Base-by-base conservation (phyloP, 2,329 filamentous ascomycete species). In the Fusarium proliferatum region DNA sequence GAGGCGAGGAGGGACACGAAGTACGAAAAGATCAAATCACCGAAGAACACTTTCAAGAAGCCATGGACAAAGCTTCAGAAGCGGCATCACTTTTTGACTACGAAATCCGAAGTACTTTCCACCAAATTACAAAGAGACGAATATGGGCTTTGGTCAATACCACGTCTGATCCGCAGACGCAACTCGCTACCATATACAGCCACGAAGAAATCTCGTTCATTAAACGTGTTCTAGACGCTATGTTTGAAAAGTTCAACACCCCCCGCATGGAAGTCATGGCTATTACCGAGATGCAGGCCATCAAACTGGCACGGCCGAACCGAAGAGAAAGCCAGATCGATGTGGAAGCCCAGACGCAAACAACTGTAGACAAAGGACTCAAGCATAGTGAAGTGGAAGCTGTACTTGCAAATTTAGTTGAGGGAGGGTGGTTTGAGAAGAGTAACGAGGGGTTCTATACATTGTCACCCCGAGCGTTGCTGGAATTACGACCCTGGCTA, bases 201-300 rank as follows among this genome's bases (percentile, higher is more conserved):
- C 85, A 94, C 1, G 95, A 97, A 75, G 95, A 98, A 84, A 93
- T 98, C 38, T 90, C 93, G 1, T 99, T 94, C 80, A 89, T 98
- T 61, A 96, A 97, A 82, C 88, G 96, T 13, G 81, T 98, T 6
- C 88, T 99, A 2, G 95, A 98, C 80, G 91, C 89, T 76, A 97
- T 99, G 89, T 99, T 98, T 80, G 94, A 97, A 72, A 92, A 90
- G 26, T 91, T 94, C 84, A 98, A 98, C 79, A 94, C 91, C 0
- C 87, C 86, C 13, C 87, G 90, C n/a, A 90, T 91, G 78, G 96
- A 99, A 82, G 89, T 94, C 33, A 92, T 98, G 89, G 95, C 94
- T 7, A 85, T 98, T 7, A 93, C 90, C 17, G 88, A 90, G 49
- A 94, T 94, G 81, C 91, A 97, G 78, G 95, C 95, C 6, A 86